Evolutionary conservation across 345 rosid species (phyloP), one percentile per base, ranked within the genome.

Genomic region (Pugionium cornutum): DNA sequence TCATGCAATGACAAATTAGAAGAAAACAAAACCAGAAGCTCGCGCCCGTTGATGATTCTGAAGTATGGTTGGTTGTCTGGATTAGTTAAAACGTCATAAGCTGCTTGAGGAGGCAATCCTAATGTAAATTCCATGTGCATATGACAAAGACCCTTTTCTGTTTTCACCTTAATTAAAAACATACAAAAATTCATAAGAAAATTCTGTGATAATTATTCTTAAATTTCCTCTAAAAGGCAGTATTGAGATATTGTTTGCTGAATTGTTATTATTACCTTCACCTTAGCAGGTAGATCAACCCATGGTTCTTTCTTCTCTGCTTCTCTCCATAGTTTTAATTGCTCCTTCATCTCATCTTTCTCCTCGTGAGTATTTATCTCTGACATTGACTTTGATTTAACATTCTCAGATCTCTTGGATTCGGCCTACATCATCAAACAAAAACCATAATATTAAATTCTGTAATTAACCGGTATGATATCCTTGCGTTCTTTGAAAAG

Each of bases 261-360:
- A 37, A 57, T 33, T 45, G 44, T 32, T 54, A 71, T 62, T 53
- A 88, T 62, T 53, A 88, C 96, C 84, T 83, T 79, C 68, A 84
- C 70, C 71, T 74, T 66, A 26, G 94, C 73, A 78, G 80, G 67
- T 28, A 62, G 68, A 73, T 81, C 88, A 11, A 31, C 11, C 91
- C 91, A 91, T 18, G 73, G 69, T 7, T 84, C 75, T 63, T 82
- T 85, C 54, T 69, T 57, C 11, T 56, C 9, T 67, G 72, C 48
- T 52, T 73, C 88, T 79, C 83, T 85, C 97, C 97, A 91, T 63
- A 72, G 76, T 64, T 77, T 83, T 64, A 91, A 11, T 49, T 68
- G 65, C 35, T 88, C 91, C 61, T 70, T 80, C 76, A 82, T 84
- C 40, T 80, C 72, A 80, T 82, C 75, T 37, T 61, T 60, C 4